Evolutionary conservation across 352 stramenopile species (phyloP).

Genomic region (Globisporangium nunn): DNA sequence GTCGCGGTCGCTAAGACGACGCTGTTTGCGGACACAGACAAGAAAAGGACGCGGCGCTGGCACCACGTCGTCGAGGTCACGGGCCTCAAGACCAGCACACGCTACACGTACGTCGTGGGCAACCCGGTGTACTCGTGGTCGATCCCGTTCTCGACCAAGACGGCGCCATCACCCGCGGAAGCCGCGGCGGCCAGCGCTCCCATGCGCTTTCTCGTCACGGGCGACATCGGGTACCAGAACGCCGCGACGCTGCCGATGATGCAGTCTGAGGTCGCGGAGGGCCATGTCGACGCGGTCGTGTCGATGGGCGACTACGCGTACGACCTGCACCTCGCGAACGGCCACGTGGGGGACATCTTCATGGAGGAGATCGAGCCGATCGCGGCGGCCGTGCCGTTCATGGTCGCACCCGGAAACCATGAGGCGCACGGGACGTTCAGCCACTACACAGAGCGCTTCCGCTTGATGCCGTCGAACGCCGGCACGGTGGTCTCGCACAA

Average conservation of each 20-base stretch:
- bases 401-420: constrained; percentile 89
- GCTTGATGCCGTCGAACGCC: constrained; percentile 73
- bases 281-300: constrained; percentile 69
- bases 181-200: constrained; percentile 19
- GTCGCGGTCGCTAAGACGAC: constrained; percentile 39
- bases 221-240: constrained; percentile 88
- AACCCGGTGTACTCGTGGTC: constrained; percentile 74
- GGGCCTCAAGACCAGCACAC: constrained; percentile 47
- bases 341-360: constrained; percentile 84
- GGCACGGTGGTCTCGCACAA: constrained; percentile 42
- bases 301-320: constrained; percentile 89
- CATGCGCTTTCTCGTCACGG: constrained; percentile 71
- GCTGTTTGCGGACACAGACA: constrained; percentile 60
- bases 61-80: constrained; percentile 65
- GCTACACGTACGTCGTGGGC: constrained; percentile 83
- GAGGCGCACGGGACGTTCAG: constrained; percentile 80
- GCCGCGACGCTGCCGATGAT: constrained; percentile 84
- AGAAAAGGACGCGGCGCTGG: constrained; percentile 48
- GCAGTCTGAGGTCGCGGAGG: constrained; percentile 77
- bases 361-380: constrained; percentile 88
- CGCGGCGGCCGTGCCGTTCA: constrained; percentile 77
- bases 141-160: constrained; percentile 75
- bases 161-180: constrained; percentile 33
- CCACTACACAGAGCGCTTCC: constrained; percentile 85
- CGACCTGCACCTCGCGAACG: constrained; percentile 75